Conservation (phyloP, 2,329 filamentous ascomycete genomes). For the Nemania abortiva region DNA sequence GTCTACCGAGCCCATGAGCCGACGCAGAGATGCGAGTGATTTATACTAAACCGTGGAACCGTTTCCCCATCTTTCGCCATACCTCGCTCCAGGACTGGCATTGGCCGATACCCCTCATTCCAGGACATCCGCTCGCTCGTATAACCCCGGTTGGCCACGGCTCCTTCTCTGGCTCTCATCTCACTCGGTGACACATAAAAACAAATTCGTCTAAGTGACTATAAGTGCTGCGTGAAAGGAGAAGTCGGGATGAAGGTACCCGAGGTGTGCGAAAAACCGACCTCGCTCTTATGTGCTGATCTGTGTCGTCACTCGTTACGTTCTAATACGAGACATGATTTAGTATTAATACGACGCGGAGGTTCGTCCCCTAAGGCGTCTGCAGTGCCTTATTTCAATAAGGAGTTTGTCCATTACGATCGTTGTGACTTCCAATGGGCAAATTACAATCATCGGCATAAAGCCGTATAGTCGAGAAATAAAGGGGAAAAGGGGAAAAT, state of each 20-base stretch:
- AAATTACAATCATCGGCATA: background rate
- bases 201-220: background rate
- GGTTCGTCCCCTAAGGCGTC: background rate
- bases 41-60: background rate
- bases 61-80: conserved; percentile 7
- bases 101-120: conserved; percentile 28
- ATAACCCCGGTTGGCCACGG: background rate
- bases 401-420: too few relatives aligned
- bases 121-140: background rate
- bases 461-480: background rate
- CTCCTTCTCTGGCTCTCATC: background rate
- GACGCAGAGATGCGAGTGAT: background rate
- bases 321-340: background rate
- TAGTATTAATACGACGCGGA: background rate
- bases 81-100: background rate
- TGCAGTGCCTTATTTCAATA: too few relatives aligned
- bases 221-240: background rate
- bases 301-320: too few relatives aligned
- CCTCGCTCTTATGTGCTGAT: background rate
- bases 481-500: conserved; percentile 27
- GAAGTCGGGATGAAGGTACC: background rate
- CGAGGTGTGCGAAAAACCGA: background rate
- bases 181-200: background rate
- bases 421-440: too few relatives aligned
- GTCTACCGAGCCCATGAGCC: background rate